Conservation (phyloP, 2,329 filamentous ascomycete species). For the Calonectria pseudoturangicola region DNA sequence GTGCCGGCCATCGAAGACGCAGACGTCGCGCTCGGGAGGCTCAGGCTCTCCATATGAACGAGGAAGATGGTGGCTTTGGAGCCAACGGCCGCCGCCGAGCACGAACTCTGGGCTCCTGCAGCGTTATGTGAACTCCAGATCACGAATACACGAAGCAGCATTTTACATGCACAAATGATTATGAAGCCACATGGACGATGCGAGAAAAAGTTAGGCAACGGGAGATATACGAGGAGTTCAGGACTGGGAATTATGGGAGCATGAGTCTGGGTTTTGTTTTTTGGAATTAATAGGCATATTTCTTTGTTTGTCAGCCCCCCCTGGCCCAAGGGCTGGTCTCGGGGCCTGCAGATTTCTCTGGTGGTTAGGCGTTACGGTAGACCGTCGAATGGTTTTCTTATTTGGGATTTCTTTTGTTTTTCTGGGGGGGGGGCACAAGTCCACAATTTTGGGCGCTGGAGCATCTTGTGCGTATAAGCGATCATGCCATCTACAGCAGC, state of each 20-base stretch:
- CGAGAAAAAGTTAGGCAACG: slow-evolving; percentile 2
- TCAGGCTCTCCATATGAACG: slow-evolving; percentile 85
- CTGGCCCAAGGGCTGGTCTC: not conserved
- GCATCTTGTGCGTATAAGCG: slow-evolving; percentile 37
- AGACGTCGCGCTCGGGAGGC: slow-evolving; percentile 88
- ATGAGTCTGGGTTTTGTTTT: slow-evolving; percentile 5
- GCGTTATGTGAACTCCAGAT: slow-evolving; percentile 74
- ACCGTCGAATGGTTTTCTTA: slow-evolving; percentile 41
- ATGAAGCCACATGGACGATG: slow-evolving; percentile 14
- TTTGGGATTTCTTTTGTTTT: slow-evolving; percentile 10
- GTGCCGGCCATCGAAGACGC: slow-evolving; percentile 80
- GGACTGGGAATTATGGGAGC: slow-evolving; percentile 18
- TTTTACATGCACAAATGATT: not conserved
- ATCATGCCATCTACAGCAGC: slow-evolving; percentile 36
- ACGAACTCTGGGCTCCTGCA: slow-evolving; percentile 77
- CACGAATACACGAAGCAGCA: not conserved
- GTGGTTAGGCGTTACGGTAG: slow-evolving; percentile 50
- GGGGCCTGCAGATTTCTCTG: slow-evolving; percentile 1
- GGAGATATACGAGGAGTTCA: slow-evolving; percentile 30
- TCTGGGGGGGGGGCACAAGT: slow-evolving; percentile 4
- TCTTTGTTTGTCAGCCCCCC: slow-evolving; percentile 23
- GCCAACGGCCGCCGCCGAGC: slow-evolving; percentile 75
- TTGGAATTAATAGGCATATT: slow-evolving; percentile 19
- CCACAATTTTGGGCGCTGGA: slow-evolving; percentile 30
- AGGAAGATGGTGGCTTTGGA: slow-evolving; percentile 80